Conservation (phyloP, 1,139 yeast genomes). For the Blastobotrys apis region DNA sequence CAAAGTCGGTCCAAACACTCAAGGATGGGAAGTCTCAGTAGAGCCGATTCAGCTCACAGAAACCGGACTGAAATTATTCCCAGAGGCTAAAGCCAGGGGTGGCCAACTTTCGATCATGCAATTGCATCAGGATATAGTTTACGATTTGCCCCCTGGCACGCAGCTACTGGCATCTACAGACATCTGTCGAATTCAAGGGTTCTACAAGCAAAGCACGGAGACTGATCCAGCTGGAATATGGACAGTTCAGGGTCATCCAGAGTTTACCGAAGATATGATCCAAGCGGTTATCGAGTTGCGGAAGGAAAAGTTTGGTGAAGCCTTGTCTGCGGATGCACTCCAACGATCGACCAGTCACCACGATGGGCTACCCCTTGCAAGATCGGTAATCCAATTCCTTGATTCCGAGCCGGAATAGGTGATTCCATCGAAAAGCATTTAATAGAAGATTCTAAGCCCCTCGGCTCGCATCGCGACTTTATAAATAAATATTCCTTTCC, state of each 20-base stretch:
- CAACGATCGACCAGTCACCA: slow-evolving; percentile 22
- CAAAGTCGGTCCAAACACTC: slow-evolving; percentile 50
- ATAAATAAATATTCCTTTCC: too few relatives aligned
- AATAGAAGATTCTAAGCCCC: too few relatives aligned
- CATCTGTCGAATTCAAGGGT: slow-evolving; percentile 61
- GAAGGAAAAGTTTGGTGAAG: slow-evolving; percentile 20
- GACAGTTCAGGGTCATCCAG: slow-evolving; percentile 90
- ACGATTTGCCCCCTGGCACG: slow-evolving; percentile 43
- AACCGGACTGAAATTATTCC: slow-evolving; percentile 27
- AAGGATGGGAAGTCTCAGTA: slow-evolving; percentile 74
- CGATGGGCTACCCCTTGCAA: too few relatives aligned
- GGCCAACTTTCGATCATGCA: slow-evolving; percentile 46
- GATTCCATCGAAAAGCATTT: too few relatives aligned
- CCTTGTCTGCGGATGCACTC: slow-evolving; percentile 25
- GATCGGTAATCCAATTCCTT: too few relatives aligned
- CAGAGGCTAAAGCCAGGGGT: too few relatives aligned
- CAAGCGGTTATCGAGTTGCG: slow-evolving; percentile 24
- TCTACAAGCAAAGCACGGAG: too few relatives aligned
- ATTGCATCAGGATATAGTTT: slow-evolving; percentile 68
- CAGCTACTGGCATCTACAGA: slow-evolving; percentile 42
- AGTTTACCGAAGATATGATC: slow-evolving; percentile 48
- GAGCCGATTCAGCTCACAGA: slow-evolving; percentile 48
- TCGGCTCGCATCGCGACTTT: too few relatives aligned
- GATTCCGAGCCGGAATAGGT: too few relatives aligned
- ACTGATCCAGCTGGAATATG: slow-evolving; percentile 46